These are phyloP conservation scores for Castanopsis chinensis DNA, from an alignment of 306 rosid genomes.

Conservation along the genomic window DNA sequence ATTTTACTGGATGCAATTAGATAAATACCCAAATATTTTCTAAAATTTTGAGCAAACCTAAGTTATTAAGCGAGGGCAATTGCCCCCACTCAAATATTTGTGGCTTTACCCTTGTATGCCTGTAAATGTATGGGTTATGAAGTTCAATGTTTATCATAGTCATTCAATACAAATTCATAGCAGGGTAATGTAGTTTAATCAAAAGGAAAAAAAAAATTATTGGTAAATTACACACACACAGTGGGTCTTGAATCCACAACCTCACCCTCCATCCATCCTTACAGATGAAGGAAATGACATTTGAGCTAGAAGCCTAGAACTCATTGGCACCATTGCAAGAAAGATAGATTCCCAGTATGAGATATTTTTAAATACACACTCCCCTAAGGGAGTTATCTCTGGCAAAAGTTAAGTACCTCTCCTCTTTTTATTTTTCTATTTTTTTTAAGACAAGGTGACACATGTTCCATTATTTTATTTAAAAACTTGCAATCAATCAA, in stretches of 20 bases:
- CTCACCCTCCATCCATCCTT: too few relatives aligned
- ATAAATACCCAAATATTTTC: too few relatives aligned
- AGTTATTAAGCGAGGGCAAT: too few relatives aligned
- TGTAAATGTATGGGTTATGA: constrained; percentile 25
- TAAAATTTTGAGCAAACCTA: too few relatives aligned
- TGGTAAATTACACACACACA: too few relatives aligned
- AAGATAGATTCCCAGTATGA: background rate
- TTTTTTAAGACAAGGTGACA: background rate
- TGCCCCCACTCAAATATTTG: too few relatives aligned
- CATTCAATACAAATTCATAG: too few relatives aligned
- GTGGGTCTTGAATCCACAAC: too few relatives aligned
- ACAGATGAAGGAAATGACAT: too few relatives aligned
- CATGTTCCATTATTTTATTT: background rate
- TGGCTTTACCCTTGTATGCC: constrained; percentile 26
- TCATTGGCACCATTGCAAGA: background rate
- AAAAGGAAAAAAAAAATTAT: too few relatives aligned
- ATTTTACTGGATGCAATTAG: too few relatives aligned
- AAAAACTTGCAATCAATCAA: background rate
- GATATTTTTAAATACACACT: background rate
- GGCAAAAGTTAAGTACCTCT: background rate
- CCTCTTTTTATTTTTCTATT: background rate
- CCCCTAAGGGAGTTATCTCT: background rate
- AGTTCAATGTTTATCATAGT: constrained; percentile 20
- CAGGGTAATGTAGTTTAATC: too few relatives aligned
- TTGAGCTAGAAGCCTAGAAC: background rate